phyloP scores from a whole-genome alignment of 106 monocot genomes.

The Hemerocallis citrina region DNA sequence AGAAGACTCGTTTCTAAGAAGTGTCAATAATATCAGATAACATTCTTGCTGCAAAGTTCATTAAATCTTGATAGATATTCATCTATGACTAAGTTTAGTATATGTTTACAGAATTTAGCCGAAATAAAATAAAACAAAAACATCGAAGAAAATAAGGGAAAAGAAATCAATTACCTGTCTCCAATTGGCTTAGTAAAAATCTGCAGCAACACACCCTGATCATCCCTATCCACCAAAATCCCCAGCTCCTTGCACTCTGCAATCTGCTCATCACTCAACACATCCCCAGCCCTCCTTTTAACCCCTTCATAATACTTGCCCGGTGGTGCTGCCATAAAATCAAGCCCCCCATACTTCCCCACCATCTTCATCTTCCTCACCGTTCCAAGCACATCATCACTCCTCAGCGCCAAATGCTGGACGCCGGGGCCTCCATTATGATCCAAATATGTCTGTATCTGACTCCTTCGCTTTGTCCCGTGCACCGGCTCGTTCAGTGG shows the following conservation, averaged over 20 bases:
- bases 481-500: conserved; percentile 83
- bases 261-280: conserved; percentile 76
- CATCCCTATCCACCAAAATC: conserved; percentile 80
- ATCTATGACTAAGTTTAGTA: too few species aligned
- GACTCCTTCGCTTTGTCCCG: conserved; percentile 68
- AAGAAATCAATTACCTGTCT: conserved; percentile 44
- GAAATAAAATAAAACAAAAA: not conserved
- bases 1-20: too few species aligned
- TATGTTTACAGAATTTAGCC: not conserved
- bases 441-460: conserved; percentile 91
- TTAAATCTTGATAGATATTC: too few species aligned
- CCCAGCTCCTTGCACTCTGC: conserved; percentile 81
- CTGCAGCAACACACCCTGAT: conserved; percentile 80
- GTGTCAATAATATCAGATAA: too few species aligned
- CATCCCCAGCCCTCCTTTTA: conserved; percentile 47
- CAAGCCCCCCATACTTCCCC: conserved; percentile 49
- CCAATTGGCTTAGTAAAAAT: conserved; percentile 96
- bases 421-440: conserved; percentile 74
- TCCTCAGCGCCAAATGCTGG: conserved; percentile 76
- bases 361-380: conserved; percentile 46
- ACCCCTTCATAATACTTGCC: conserved; percentile 72
- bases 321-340: conserved; percentile 81
- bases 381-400: conserved; percentile 49
- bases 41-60: too few species aligned
- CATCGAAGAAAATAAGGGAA: not conserved